Evolutionary conservation across 164 flowering plant genomes (phyloP).

Genomic region (Amborella trichopoda): DNA sequence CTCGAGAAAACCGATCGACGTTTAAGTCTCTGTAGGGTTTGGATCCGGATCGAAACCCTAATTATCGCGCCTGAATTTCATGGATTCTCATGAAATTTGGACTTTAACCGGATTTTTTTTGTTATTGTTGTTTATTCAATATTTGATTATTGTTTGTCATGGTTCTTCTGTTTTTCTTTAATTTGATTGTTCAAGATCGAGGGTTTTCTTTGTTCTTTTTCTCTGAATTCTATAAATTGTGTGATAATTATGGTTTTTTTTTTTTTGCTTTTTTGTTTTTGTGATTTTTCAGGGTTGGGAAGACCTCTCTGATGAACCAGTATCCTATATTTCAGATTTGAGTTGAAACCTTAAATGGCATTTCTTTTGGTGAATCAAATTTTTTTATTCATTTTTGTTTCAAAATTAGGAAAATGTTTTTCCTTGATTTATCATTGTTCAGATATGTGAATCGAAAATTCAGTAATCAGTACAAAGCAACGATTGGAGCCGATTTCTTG

Average conservation of each 20-base stretch:
- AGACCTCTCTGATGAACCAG: conserved; percentile 17
- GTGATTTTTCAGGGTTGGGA: conserved; percentile 12
- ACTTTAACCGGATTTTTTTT: too few relatives aligned
- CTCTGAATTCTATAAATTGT: not conserved
- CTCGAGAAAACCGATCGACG: too few relatives aligned
- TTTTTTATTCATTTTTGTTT: not conserved
- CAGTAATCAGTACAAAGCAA: conserved; percentile 23
- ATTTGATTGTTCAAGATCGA: not conserved
- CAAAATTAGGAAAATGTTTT: not conserved
- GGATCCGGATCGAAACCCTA: too few relatives aligned
- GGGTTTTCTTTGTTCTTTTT: not conserved
- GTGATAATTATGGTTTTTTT: conserved; percentile 1
- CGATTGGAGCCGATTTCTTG: conserved; percentile 62
- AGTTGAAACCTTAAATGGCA: not conserved
- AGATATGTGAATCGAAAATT: conserved; percentile 19
- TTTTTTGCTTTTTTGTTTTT: not conserved
- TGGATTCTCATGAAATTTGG: too few relatives aligned
- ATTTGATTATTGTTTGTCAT: too few relatives aligned
- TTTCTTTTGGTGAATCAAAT: not conserved
- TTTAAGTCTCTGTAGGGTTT: too few relatives aligned
- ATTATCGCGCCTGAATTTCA: too few relatives aligned
- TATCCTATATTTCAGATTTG: conserved; percentile 5
- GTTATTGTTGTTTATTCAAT: not conserved
- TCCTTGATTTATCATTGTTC: not conserved
- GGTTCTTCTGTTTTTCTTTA: not conserved